Conservation (phyloP, 73 alveolate genomes). For the Strombidium stylifer region DNA sequence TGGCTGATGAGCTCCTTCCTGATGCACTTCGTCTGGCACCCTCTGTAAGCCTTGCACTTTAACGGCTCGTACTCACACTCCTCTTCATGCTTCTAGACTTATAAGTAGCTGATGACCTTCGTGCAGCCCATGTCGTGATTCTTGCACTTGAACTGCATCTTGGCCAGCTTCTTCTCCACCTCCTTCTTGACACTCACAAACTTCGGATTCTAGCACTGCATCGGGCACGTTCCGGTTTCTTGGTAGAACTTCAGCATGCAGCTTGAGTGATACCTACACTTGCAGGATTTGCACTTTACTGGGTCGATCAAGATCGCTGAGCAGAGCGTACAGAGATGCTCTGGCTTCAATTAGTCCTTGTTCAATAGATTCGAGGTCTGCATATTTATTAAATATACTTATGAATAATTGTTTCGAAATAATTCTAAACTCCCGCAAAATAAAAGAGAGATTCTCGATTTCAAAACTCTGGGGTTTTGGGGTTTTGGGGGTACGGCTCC, state of each 20-base stretch:
- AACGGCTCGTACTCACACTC: constrained; percentile 28
- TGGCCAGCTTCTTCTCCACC: constrained; percentile 28
- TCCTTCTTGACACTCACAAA: constrained; percentile 20
- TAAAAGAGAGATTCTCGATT: too few relatives aligned
- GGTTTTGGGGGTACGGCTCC: too few relatives aligned
- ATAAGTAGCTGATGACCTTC: constrained; percentile 14
- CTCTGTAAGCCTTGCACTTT: constrained; percentile 19
- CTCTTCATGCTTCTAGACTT: constrained; percentile 16
- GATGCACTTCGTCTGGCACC: constrained; percentile 30
- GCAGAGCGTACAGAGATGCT: constrained; percentile 23
- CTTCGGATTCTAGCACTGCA: constrained; percentile 30
- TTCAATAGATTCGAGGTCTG: too few relatives aligned
- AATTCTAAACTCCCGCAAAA: too few relatives aligned
- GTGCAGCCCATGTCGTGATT: constrained; percentile 35
- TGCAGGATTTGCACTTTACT: constrained; percentile 21
- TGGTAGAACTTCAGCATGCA: constrained; percentile 30
- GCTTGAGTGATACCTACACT: constrained; percentile 8
- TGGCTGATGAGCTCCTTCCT: constrained; percentile 25
- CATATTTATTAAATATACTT: too few relatives aligned
- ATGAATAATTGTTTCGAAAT: too few relatives aligned
- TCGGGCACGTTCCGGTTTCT: constrained; percentile 38
- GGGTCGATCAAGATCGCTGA: constrained; percentile 33
- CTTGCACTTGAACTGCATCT: constrained; percentile 25
- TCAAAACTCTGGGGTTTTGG: too few relatives aligned
- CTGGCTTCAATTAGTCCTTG: background rate